A percentile compares a stretch with the other conserved stretches of the same genome.
Conservation (phyloP, 2,329 filamentous ascomycete genomes). For the Annulohypoxylon truncatum region DNA sequence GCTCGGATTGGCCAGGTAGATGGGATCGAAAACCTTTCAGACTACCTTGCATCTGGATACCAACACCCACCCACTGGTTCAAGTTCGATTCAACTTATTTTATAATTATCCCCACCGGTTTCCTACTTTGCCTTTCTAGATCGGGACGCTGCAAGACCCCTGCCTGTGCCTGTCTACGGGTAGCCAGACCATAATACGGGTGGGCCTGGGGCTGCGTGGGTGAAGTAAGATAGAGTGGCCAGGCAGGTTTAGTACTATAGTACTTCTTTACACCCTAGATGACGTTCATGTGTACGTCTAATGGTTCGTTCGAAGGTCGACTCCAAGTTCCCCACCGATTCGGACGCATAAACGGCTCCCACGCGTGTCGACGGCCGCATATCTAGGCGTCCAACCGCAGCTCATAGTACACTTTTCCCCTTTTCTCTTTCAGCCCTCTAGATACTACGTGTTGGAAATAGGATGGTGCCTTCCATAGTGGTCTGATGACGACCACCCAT, state of each 20-base stretch:
- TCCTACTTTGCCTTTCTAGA: constrained; percentile 34
- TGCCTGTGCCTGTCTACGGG: constrained; percentile 31
- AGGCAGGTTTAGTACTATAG: constrained; percentile 14
- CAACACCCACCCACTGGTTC: constrained; percentile 22
- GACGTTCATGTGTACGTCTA: constrained; percentile 28
- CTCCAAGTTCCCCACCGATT: constrained; percentile 34
- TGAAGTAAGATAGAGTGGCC: constrained; percentile 17
- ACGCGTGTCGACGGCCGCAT: constrained; percentile 28
- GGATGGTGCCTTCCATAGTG: constrained; percentile 28
- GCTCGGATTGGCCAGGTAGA: constrained; percentile 22
- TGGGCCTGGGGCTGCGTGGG: constrained; percentile 27
- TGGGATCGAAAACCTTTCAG: constrained; percentile 16
- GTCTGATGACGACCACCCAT: constrained; percentile 29
- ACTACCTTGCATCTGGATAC: constrained; percentile 21
- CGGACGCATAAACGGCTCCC: constrained; percentile 27
- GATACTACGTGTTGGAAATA: constrained; percentile 35
- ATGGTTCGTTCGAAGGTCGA: constrained; percentile 33
- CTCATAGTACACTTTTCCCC: constrained; percentile 31
- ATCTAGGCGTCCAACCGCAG: constrained; percentile 34
- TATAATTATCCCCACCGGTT: constrained; percentile 28
- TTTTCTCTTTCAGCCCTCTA: constrained; percentile 25
- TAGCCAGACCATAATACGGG: constrained; percentile 31
- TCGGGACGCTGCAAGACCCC: constrained; percentile 37
- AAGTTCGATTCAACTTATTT: constrained; percentile 25
- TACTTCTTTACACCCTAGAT: constrained; percentile 24